Evolutionary conservation across 225 moss, liverwort and hornwort genomes (phyloP).

Genomic region (Straminergon stramineum): DNA sequence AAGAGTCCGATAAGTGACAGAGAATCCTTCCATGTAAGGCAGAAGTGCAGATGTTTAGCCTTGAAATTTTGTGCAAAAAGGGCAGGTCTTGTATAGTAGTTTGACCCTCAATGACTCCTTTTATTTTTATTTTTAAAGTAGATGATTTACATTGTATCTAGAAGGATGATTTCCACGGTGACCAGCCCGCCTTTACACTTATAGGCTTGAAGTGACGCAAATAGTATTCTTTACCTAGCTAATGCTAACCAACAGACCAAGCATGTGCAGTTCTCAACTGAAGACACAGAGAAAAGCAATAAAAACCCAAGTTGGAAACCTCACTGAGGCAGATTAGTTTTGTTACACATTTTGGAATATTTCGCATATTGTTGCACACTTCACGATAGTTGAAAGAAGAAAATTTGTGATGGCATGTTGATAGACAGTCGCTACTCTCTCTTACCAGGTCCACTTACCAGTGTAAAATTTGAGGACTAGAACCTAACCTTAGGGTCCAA

Average conservation of each 20-base stretch:
- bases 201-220: background rate
- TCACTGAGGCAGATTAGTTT: too few relatives aligned
- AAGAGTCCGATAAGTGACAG: too few relatives aligned
- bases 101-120: too few relatives aligned
- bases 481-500: background rate
- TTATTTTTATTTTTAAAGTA: too few relatives aligned
- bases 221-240: background rate
- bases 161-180: too few relatives aligned
- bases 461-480: background rate
- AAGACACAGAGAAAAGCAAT: background rate
- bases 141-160: too few relatives aligned
- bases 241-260: background rate
- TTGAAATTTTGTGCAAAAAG: too few relatives aligned
- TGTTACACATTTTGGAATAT: background rate
- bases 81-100: too few relatives aligned
- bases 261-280: background rate
- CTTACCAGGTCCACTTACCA: background rate
- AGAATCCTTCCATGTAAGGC: too few relatives aligned
- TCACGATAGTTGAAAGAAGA: background rate
- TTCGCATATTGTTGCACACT: background rate
- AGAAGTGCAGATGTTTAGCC: too few relatives aligned
- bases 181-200: too few relatives aligned
- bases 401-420: background rate
- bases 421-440: background rate
- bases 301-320: background rate